A percentile compares a stretch with the other conserved stretches of the same genome.
Evolutionary conservation across 163 green algal species (phyloP).

Genomic region (Chlorella variabilis): DNA sequence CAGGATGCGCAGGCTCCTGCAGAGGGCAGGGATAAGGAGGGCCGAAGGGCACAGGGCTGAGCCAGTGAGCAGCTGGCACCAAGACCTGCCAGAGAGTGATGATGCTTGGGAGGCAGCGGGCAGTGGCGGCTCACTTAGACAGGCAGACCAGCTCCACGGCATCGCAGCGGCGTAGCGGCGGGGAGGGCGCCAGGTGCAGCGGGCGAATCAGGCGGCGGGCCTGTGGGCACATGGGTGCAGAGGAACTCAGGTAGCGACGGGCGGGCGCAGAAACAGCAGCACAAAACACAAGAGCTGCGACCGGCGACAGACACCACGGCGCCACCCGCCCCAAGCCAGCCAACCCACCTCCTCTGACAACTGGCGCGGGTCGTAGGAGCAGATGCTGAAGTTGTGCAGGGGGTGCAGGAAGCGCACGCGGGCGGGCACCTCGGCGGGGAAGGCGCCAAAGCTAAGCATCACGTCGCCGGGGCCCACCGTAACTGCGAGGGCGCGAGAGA

Average conservation of each 20-base stretch:
- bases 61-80: background rate
- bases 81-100: background rate
- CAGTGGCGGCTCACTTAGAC: slow-evolving; percentile 50
- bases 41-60: background rate
- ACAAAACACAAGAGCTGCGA: background rate
- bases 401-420: slow-evolving; percentile 88
- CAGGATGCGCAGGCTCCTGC: slow-evolving; percentile 73
- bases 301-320: background rate
- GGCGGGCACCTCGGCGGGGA: slow-evolving; percentile 81
- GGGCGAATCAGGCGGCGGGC: slow-evolving; percentile 45
- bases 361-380: slow-evolving; percentile 76
- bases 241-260: too few species aligned
- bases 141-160: slow-evolving; percentile 78
- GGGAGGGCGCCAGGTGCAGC: slow-evolving; percentile 52
- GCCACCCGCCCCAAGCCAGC: background rate
- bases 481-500: slow-evolving; percentile 36
- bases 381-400: slow-evolving; percentile 91
- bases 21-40: too few species aligned
- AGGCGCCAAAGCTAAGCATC: slow-evolving; percentile 85
- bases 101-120: background rate
- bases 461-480: slow-evolving; percentile 79
- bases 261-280: background rate
- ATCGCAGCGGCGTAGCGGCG: slow-evolving; percentile 66
- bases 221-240: too few species aligned
- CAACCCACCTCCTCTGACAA: slow-evolving; percentile 66